Evolutionary conservation across 1,284 basidiomycete species (phyloP), one percentile per base, ranked within the genome.

Genomic region (Puccinia hordei): DNA sequence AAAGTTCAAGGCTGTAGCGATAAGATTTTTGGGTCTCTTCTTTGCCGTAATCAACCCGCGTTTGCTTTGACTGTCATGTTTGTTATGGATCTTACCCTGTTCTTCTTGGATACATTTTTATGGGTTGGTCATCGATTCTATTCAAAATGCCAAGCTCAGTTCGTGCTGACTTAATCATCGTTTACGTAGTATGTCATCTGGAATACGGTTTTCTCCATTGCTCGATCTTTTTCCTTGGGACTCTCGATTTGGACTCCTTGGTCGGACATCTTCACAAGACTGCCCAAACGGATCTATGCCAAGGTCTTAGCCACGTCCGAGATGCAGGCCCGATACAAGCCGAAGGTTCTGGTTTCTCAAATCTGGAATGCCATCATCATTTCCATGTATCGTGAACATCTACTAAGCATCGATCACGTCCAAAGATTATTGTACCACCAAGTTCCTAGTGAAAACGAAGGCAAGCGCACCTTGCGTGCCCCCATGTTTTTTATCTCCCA

Each of bases 321-420:
- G 82, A 95, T 97, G 93, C 93, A 95, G 86, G 90, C 94, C 82
- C 95, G 94, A 87, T 97, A 98, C 87, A 97, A 97, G 87, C 95
- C 95, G 59, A 98, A 97, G 91, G 94, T 98, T 46, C 89, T 98
- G 49, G 95, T 98, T 49, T 96, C 94, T 30, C 95, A 98, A 87
- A 93, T 97, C 81, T 97, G 95, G 95, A 98, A 98, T 85, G 94
- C 95, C 53, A 91, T 98, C 87, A 96, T 98, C 87, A 97, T 98
- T 83, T 97, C 94, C n/a, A 98, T 98, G 95, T 98, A 97, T 86
- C 91, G 95, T 84, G 95, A 97, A 86, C 95, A 97, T 86, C 86
- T 97, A n/a, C 88, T 97, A 55, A 76, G 73, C 35, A 80, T 80
- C 22, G 78, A 80, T 44, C 78, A 80, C 24, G 78, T 80, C 9